Evolutionary conservation across 768 basidiomycete genomes (phyloP).

Genomic region (Pleurotus platypus): DNA sequence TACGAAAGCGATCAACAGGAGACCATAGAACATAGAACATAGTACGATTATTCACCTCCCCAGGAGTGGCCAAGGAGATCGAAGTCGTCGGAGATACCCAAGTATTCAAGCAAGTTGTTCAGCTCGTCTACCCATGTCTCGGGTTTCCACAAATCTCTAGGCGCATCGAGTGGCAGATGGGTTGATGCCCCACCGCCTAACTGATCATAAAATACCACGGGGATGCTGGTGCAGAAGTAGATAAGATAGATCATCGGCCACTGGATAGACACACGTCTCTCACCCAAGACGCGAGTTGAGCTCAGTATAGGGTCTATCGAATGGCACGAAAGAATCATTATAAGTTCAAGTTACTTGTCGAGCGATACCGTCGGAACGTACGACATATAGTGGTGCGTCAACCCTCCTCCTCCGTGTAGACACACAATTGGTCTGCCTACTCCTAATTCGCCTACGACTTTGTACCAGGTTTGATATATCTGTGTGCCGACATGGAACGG

Average conservation of each 20-base stretch:
- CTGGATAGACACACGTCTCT: background rate
- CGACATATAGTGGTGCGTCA: constrained; percentile 14
- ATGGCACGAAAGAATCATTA: too few species aligned
- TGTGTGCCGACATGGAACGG: constrained; percentile 9
- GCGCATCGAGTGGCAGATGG: constrained; percentile 30
- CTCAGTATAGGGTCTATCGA: background rate
- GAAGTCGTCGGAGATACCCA: constrained; percentile 36
- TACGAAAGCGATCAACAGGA: background rate
- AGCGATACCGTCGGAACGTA: background rate
- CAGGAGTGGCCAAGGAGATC: constrained; percentile 53
- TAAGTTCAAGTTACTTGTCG: too few species aligned
- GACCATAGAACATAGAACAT: background rate
- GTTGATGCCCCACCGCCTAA: constrained; percentile 43
- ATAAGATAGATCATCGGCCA: background rate
- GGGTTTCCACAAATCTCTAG: constrained; percentile 37
- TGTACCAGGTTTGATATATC: constrained; percentile 40
- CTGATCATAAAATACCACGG: constrained; percentile 51
- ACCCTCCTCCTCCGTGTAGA: constrained; percentile 45
- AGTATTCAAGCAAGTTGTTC: constrained; percentile 38
- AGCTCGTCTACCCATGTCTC: constrained; percentile 55
- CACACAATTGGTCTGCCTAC: constrained; percentile 31
- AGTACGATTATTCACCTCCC: constrained; percentile 27
- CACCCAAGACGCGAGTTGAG: constrained; percentile 1
- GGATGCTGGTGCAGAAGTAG: constrained; percentile 4
- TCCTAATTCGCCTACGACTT: constrained; percentile 35